Percentiles rank a stretch among this genome's conserved stretches.
Conservation (phyloP, 192 early-diverging fungal genomes). For the Gonapodya prolifera region DNA sequence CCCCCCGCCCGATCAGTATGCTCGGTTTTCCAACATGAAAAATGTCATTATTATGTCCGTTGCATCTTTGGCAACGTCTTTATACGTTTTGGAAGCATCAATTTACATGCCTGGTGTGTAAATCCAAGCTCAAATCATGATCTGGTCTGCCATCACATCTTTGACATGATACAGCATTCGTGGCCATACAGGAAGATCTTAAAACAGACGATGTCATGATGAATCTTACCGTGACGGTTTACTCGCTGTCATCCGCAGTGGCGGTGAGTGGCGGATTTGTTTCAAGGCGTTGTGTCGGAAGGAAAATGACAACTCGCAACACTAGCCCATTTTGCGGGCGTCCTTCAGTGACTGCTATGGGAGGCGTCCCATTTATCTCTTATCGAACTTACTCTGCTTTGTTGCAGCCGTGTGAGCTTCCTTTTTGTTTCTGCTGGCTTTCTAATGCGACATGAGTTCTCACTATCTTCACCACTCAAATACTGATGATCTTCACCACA, state of each 20-base stretch:
- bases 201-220: neutral
- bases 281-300: neutral
- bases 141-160: no score
- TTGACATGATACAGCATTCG: neutral
- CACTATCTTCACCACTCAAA: no score
- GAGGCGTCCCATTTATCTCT: slow-evolving; percentile 24
- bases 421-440: no score
- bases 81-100: neutral
- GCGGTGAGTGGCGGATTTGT: neutral
- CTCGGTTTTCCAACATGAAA: neutral
- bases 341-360: slow-evolving; percentile 35
- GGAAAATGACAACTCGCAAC: slow-evolving; percentile 21
- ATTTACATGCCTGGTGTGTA: neutral
- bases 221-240: neutral
- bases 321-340: slow-evolving; percentile 37
- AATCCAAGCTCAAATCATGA: neutral
- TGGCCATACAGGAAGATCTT: neutral
- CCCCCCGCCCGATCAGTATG: no score
- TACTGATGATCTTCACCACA: neutral
- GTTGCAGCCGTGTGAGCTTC: neutral
- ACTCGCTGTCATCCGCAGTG: neutral
- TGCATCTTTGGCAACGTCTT: neutral
- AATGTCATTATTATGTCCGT: neutral
- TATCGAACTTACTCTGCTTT: slow-evolving; percentile 24
- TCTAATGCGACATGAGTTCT: no score